Base-by-base conservation (phyloP, 352 stramenopile species). In the Globisporangium camurandrum region DNA sequence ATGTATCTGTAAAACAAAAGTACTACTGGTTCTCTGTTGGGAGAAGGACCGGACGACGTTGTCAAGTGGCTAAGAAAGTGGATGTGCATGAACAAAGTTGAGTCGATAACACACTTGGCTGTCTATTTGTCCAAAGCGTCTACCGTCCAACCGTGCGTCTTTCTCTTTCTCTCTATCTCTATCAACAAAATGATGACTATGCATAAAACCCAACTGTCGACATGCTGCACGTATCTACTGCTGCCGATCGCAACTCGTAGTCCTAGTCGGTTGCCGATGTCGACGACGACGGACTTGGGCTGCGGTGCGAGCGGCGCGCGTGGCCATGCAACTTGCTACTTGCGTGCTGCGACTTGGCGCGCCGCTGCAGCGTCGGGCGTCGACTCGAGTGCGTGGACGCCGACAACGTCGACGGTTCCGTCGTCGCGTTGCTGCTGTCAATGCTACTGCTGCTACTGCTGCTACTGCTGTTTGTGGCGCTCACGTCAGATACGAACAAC, bases 281-380 rank as follows among this genome's bases (percentile, higher is more conserved):
- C 34, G 34, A 39, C 16, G 36, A 19, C 36, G 36, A 24, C 36
- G 36, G 5, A 44, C 51, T n/a, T n/a, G n/a, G n/a, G n/a, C n/a
- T 54, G n/a, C 44, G 43, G n/a, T 34, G 39, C 53, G 53, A 45
- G 33, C 53, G 53, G 30, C 39, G 53, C 28, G 53, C n/a, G 31
- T 9, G 38, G 10, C 20, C 9, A 31, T 30, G 31, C 4, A 39
- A 46, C 27, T 59, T 59, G 53, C 53, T 24, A 14, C 36, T 11
- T 19, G 27, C 22, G 28, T 58, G 52, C 14, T 45, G 30, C 22
- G 11, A 27, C 46, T 59, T 59, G 46, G 53, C 42, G 54, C 53
- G 45, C 34, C 53, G 53, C 51, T 62, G 54, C 39, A 61, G 53
- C 44, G 61, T 62, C 27, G 64, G 57, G 38, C 71, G 66, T 51